Base-by-base conservation (phyloP, 2,329 filamentous ascomycete genomes). In the Fusarium chlamydosporum region DNA sequence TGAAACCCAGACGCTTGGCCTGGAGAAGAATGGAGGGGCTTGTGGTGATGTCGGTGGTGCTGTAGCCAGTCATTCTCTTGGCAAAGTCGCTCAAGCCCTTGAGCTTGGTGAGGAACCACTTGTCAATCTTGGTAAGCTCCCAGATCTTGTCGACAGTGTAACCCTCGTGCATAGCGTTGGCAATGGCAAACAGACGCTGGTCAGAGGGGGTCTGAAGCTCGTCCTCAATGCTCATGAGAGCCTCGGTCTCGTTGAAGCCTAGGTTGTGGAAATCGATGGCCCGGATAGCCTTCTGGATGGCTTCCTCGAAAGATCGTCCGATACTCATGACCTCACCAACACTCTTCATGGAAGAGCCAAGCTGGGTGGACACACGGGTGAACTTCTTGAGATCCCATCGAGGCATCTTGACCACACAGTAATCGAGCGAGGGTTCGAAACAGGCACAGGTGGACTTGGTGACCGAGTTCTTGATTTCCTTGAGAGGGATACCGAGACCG, bases 351-450 rank as follows among this genome's bases (percentile, higher is more conserved):
- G 95, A 97, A 4, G 96, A 98, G 31, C 94, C 95, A 26, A 99
- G 91, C 77, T 96, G 91, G 2, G 94, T 98, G 6, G 95, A 98
- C 23, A 98, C 96, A 71, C 96, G 90, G 29, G 93, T 97, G 82
- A 99, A 99, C 83, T 99, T 99, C 86, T 98, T 98, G 76, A 99
- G 82, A 82, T 99, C 96, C 96, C 96, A 99, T 73, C 96, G 89
- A 46, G 96, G 96, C 84, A 99, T 98, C 88, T 99, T 99, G 74
- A 98, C 95, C 18, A 98, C 96, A 53, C 96, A 93, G 78, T 99
- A 99, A 80, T 99, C 96, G 15, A 99, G 89, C 15, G 96, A 98
- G 26, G 96, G 96, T 83, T 99, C 96, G 79, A 99, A 99, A 85
- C 96, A 98, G 58, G 96, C 96, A 76, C 93, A 97, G 2, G 96